Base-by-base conservation (phyloP, 2,329 filamentous ascomycete genomes). In the Fusarium sp. region DNA sequence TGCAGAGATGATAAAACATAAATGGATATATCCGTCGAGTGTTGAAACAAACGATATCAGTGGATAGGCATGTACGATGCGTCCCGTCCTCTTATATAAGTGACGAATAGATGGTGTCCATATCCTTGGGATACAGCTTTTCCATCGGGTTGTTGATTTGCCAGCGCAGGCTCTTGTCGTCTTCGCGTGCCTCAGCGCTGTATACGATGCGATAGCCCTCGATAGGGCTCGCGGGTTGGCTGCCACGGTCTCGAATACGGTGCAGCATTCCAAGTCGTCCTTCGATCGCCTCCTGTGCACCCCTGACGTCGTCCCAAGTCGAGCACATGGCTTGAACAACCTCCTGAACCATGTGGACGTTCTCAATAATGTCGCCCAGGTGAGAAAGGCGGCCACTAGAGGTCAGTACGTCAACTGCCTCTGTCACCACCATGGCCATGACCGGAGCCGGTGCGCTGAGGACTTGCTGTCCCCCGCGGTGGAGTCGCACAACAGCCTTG, bases 351-450 rank as follows among this genome's bases (percentile, higher is more conserved):
- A 87, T 85, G 20, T 84, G 82, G 59, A 93, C 86, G 13, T 87
- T 85, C 11, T 88, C 85, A 41, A 93, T 85, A 30, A 89, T 84
- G 13, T 85, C 83, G 2, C 86, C 80, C 13, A 93, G 79, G 14
- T 87, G 84, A 0, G 85, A 81, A 8, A 92, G 80, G 1, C 85
- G 78, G 1, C 92, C 90, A 6, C 88, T 89, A 0, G 92, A 89
- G 14, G 90, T 90, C 65, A 94, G 84, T 2, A 93, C 89, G 75
- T 95, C 93, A 37, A 92, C 85, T 0, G 92, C 92, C 57, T 91
- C 87, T 37, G 91, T 84, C 27, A 92, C 87, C 7, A 88, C 87
- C 72, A 89, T 90, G n/a, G 89, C 90, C 20, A 90, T 84, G 71
- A 92, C 91, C 0, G 92, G 91, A n/a, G 87, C 88, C 0, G 89